A percentile compares a stretch with the other conserved stretches of the same genome.
Conservation (phyloP, 345 rosid genomes). For the Toxicodendron radicans region DNA sequence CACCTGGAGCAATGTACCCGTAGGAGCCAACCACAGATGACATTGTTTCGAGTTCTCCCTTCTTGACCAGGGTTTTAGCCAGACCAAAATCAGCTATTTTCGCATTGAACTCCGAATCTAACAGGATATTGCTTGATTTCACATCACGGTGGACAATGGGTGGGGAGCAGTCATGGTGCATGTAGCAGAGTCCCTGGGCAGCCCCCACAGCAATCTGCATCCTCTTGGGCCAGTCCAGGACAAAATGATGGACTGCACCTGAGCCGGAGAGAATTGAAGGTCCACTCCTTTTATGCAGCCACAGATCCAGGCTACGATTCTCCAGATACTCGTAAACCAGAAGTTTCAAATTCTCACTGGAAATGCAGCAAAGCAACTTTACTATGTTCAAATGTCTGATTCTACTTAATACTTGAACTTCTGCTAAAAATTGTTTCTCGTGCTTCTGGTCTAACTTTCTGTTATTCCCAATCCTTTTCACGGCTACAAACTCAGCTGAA, state of each 20-base stretch:
- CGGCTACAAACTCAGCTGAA: slow-evolving; percentile 42
- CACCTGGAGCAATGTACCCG: slow-evolving; percentile 74
- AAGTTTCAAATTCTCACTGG: slow-evolving; percentile 51
- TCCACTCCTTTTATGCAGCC: slow-evolving; percentile 41
- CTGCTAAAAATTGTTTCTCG: slow-evolving; percentile 53
- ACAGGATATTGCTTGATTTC: slow-evolving; percentile 64
- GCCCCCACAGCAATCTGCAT: slow-evolving; percentile 58
- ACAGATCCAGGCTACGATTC: slow-evolving; percentile 54
- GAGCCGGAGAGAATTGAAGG: slow-evolving; percentile 15
- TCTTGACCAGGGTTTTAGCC: slow-evolving; percentile 46
- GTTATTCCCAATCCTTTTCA: slow-evolving; percentile 47
- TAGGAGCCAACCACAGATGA: slow-evolving; percentile 63
- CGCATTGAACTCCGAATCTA: slow-evolving; percentile 59
- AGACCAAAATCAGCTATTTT: slow-evolving; percentile 72
- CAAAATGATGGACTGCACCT: slow-evolving; percentile 7
- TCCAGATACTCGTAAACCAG: slow-evolving; percentile 71
- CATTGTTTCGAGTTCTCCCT: slow-evolving; percentile 44
- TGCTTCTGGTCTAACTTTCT: slow-evolving; percentile 37
- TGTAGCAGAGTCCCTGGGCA: slow-evolving; percentile 63
- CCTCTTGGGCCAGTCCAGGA: slow-evolving; percentile 61
- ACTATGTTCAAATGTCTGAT: slow-evolving; percentile 59
- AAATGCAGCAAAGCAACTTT: slow-evolving; percentile 57
- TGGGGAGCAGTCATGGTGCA: slow-evolving; percentile 62
- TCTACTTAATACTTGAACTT: slow-evolving; percentile 47
- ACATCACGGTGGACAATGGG: slow-evolving; percentile 67